Evolutionary conservation across 129 eudicot genomes (phyloP).

Genomic region (Artemisia annua): DNA sequence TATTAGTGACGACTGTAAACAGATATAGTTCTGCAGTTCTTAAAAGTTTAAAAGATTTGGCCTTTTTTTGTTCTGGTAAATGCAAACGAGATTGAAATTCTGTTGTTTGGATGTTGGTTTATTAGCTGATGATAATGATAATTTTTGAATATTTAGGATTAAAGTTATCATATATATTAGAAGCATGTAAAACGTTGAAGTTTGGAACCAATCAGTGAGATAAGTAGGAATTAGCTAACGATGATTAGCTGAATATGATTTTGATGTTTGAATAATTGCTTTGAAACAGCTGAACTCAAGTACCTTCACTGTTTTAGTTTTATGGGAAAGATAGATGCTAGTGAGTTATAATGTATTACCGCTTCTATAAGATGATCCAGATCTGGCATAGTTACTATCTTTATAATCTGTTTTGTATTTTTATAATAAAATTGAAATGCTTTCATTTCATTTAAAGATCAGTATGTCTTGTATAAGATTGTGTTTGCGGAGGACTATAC

Average conservation of each 20-base stretch:
- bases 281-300: too few species aligned
- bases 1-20: background rate
- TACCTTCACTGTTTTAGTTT: too few species aligned
- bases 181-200: background rate
- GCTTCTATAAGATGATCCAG: background rate
- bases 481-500: conserved; percentile 1
- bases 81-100: background rate
- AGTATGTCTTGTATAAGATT: background rate
- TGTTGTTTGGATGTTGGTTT: conserved; percentile 1
- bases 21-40: background rate
- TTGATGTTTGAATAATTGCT: too few species aligned
- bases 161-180: background rate
- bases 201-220: too few species aligned
- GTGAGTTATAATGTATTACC: too few species aligned
- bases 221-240: too few species aligned
- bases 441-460: background rate
- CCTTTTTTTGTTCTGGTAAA: background rate
- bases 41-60: background rate
- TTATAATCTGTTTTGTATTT: background rate
- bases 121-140: background rate
- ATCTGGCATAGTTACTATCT: background rate
- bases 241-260: too few species aligned
- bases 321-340: too few species aligned
- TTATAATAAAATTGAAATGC: background rate
- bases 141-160: background rate